A percentile compares a stretch with the other conserved stretches of the same genome.
phyloP scores from a whole-genome alignment of 345 rosid genomes.

The Salix dunnii region DNA sequence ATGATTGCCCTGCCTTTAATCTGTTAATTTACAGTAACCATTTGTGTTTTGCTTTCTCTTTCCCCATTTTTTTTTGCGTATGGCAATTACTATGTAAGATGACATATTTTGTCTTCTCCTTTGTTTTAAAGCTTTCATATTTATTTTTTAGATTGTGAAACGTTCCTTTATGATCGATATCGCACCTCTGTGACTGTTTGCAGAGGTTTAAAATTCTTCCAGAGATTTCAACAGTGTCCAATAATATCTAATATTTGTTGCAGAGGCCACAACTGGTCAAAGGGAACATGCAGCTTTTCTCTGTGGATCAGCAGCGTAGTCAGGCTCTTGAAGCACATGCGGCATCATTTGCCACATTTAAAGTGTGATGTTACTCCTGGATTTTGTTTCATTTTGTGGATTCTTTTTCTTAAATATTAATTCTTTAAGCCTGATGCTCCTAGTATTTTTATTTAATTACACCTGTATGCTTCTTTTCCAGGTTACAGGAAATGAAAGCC shows the following conservation, averaged over 20 bases:
- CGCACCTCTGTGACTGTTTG: neutral
- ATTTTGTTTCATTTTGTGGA: neutral
- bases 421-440: neutral
- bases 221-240: neutral
- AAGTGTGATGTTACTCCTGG: conserved; percentile 33
- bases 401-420: neutral
- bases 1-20: neutral
- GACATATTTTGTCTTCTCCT: neutral
- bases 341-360: conserved; percentile 84
- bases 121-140: neutral
- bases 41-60: neutral
- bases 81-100: neutral
- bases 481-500: conserved; percentile 92
- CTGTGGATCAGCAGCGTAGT: conserved; percentile 96
- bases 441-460: neutral
- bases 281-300: conserved; percentile 96
- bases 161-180: neutral
- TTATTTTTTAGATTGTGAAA: neutral
- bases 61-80: neutral
- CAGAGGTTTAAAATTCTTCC: neutral
- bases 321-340: conserved; percentile 99
- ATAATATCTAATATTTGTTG: neutral
- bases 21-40: neutral
- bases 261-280: conserved; percentile 88
- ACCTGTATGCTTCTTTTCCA: neutral